Percentiles rank a stretch among this genome's conserved stretches.
Evolutionary conservation across 108 stramenopile species (phyloP).

Genomic region (Skeletonema costatum): DNA sequence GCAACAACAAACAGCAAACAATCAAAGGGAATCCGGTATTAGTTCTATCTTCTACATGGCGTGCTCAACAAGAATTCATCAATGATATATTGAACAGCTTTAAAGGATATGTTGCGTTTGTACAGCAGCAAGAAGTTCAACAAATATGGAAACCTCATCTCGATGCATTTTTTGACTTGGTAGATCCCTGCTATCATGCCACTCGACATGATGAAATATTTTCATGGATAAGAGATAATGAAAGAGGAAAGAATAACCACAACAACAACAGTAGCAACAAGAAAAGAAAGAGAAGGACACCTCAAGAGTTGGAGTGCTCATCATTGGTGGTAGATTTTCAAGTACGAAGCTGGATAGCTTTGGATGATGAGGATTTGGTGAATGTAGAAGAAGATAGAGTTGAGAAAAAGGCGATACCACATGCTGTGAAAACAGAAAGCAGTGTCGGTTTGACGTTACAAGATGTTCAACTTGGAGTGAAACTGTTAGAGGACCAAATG

Average conservation of each 20-base stretch:
- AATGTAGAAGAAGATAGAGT: conserved; percentile 39
- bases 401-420: conserved; percentile 37
- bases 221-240: conserved; percentile 41
- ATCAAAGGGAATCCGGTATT: conserved; percentile 25
- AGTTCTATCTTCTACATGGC: conserved; percentile 73
- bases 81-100: conserved; percentile 61
- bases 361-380: conserved; percentile 78
- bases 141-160: conserved; percentile 21
- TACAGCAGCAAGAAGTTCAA: not conserved
- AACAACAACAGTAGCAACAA: not conserved
- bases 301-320: not conserved
- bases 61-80: conserved; percentile 50
- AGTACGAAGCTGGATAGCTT: conserved; percentile 60
- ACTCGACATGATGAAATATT: conserved; percentile 73
- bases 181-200: conserved; percentile 59
- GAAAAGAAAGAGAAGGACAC: conserved; percentile 1
- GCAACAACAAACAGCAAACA: not conserved
- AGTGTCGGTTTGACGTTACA: conserved; percentile 50
- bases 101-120: conserved; percentile 23
- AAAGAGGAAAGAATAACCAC: not conserved
- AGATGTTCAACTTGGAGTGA: conserved; percentile 47
- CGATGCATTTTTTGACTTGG: conserved; percentile 57
- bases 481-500: conserved; percentile 49
- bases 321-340: not conserved
- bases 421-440: conserved; percentile 62